Conservation (phyloP, 2,329 filamentous ascomycete genomes). For the Corinectria fuckeliana region DNA sequence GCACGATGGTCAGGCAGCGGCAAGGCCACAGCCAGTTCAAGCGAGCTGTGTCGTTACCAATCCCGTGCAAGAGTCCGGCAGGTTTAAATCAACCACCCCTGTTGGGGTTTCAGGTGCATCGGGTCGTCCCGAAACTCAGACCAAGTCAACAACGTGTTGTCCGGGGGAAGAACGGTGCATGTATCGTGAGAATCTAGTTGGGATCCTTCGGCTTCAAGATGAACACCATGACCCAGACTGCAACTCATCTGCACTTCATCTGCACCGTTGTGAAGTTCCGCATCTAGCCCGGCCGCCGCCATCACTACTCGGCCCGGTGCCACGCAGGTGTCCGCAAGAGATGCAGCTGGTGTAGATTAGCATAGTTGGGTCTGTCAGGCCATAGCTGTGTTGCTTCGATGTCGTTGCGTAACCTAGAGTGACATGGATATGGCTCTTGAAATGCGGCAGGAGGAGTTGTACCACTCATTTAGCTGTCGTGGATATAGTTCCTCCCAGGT, state of each 20-base stretch:
- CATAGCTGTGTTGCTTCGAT: neutral
- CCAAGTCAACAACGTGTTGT: constrained; percentile 6
- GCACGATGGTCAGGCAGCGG: neutral
- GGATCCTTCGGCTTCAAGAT: neutral
- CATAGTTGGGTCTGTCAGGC: neutral
- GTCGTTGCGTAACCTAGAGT: neutral
- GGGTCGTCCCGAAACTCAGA: constrained; percentile 23
- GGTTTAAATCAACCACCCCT: constrained; percentile 15
- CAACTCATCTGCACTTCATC: neutral
- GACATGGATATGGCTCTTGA: neutral
- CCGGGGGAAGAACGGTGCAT: neutral
- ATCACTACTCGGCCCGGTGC: constrained; percentile 2
- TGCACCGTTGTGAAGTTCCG: neutral
- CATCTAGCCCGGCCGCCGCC: neutral
- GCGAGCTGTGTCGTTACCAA: constrained; percentile 7
- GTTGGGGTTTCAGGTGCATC: constrained; percentile 34
- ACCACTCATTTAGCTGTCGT: neutral
- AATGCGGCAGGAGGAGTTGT: neutral
- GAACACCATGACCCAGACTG: neutral
- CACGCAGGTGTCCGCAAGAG: neutral
- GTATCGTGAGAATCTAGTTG: neutral
- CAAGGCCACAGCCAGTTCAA: constrained; percentile 1
- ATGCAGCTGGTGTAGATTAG: neutral
- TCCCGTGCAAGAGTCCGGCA: constrained; percentile 12
- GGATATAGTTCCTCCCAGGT: neutral